A percentile compares a stretch with the other conserved stretches of the same genome.
Evolutionary conservation across 1,139 yeast genomes (phyloP).

Genomic region (Wickerhamiella infanticola): DNA sequence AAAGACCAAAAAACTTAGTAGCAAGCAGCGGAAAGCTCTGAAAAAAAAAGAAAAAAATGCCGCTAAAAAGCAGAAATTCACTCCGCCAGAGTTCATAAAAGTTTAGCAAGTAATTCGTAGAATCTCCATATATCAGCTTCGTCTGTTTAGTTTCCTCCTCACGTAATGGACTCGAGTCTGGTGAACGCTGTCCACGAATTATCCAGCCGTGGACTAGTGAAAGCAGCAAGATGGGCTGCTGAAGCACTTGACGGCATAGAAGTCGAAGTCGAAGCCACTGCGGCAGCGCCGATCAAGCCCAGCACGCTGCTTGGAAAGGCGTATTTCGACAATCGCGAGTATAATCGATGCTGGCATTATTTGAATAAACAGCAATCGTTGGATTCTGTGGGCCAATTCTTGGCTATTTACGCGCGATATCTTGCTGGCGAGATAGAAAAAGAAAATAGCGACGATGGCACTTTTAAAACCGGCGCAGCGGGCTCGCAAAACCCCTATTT

Average conservation of each 20-base stretch:
- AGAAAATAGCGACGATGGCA: slow-evolving; percentile 60
- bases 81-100: too few relatives aligned
- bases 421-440: slow-evolving; percentile 58
- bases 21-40: too few relatives aligned
- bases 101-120: too few relatives aligned
- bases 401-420: slow-evolving; percentile 51
- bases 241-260: slow-evolving; percentile 13
- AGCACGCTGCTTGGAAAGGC: slow-evolving; percentile 44
- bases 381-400: slow-evolving; percentile 31
- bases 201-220: slow-evolving; percentile 12
- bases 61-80: too few relatives aligned
- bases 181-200: slow-evolving; percentile 12
- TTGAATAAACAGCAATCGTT: slow-evolving; percentile 29
- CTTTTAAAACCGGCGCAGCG: slow-evolving; percentile 33
- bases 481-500: slow-evolving; percentile 23
- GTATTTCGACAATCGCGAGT: slow-evolving; percentile 74
- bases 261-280: not conserved
- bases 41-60: too few relatives aligned
- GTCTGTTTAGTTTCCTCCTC: not conserved
- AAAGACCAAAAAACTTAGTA: too few relatives aligned
- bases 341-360: slow-evolving; percentile 56
- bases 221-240: slow-evolving; percentile 15
- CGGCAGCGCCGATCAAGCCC: slow-evolving; percentile 4
- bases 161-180: slow-evolving; percentile 1
- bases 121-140: too few relatives aligned